Conservation (phyloP, 495 filamentous ascomycete species). For the Glonium stellatum region DNA sequence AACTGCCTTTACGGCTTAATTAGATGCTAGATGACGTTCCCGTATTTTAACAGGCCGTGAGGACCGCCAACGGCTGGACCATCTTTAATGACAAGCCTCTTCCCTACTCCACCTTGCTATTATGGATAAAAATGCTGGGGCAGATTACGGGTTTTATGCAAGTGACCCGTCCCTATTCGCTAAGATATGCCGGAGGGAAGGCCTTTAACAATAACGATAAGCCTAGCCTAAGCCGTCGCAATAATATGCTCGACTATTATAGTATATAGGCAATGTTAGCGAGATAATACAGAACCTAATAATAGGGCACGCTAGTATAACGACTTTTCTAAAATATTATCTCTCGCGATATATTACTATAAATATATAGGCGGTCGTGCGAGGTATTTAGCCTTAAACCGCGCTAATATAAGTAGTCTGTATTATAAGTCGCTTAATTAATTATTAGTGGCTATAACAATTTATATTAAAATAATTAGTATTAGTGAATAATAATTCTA, state of each 20-base stretch:
- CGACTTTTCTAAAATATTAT: slow-evolving; percentile 38
- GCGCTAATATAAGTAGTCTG: slow-evolving; percentile 33
- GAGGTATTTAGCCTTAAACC: slow-evolving; percentile 28
- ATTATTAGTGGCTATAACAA: slow-evolving; percentile 31
- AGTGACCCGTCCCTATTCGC: slow-evolving; percentile 34
- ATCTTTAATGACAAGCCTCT: slow-evolving; percentile 35
- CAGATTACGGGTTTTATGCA: slow-evolving; percentile 33
- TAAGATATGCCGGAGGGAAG: slow-evolving; percentile 10
- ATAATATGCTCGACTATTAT: slow-evolving; percentile 1
- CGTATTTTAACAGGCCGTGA: slow-evolving; percentile 4
- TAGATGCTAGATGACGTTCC: slow-evolving; percentile 17
- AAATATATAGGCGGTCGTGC: slow-evolving; percentile 35
- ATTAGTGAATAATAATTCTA: slow-evolving; percentile 19
- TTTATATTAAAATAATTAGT: slow-evolving; percentile 27
- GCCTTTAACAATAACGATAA: slow-evolving; percentile 31
- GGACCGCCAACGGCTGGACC: slow-evolving; percentile 28
- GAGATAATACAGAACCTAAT: slow-evolving; percentile 40
- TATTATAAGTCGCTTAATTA: slow-evolving; percentile 37
- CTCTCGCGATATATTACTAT: slow-evolving; percentile 33
- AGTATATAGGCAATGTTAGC: slow-evolving; percentile 32
- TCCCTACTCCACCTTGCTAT: slow-evolving; percentile 33
- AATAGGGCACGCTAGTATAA: slow-evolving; percentile 35
- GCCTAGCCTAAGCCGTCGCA: not conserved
- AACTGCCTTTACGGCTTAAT: slow-evolving; percentile 16
- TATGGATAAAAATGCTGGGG: slow-evolving; percentile 32